Conservation (phyloP, 805 yeast species). For the Pichia heedii region DNA sequence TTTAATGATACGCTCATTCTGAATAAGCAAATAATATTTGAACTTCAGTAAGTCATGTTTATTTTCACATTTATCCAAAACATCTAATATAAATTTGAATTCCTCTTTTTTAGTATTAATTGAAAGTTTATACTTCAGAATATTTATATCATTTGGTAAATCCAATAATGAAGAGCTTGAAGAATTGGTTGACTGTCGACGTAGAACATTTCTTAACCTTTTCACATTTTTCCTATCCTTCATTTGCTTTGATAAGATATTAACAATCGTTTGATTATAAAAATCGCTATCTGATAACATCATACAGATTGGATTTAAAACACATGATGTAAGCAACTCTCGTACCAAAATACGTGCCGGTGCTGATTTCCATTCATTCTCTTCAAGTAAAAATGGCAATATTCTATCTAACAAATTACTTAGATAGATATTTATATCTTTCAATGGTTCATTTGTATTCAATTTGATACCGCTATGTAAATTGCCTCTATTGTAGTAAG, state of each 20-base stretch:
- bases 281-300: conserved; percentile 66
- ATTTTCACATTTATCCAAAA: conserved; percentile 25
- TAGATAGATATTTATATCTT: conserved; percentile 43
- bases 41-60: conserved; percentile 39
- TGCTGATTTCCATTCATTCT: conserved; percentile 36
- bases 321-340: conserved; percentile 54
- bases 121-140: conserved; percentile 1
- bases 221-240: conserved; percentile 70
- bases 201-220: conserved; percentile 58
- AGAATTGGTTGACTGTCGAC: conserved; percentile 42
- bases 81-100: conserved; percentile 26
- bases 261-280: conserved; percentile 59
- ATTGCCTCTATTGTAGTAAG: conserved; percentile 39
- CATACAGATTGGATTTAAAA: conserved; percentile 41
- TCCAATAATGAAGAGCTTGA: not conserved
- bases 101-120: conserved; percentile 26
- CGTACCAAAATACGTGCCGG: conserved; percentile 43
- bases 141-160: not conserved
- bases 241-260: conserved; percentile 51
- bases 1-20: conserved; percentile 15
- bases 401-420: conserved; percentile 33
- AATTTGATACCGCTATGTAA: conserved; percentile 50
- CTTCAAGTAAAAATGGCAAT: conserved; percentile 42
- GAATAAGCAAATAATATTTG: conserved; percentile 38
- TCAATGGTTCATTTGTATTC: conserved; percentile 28